phyloP scores from a whole-genome alignment of 2,329 filamentous ascomycete species.

The Ilyonectria sp. region DNA sequence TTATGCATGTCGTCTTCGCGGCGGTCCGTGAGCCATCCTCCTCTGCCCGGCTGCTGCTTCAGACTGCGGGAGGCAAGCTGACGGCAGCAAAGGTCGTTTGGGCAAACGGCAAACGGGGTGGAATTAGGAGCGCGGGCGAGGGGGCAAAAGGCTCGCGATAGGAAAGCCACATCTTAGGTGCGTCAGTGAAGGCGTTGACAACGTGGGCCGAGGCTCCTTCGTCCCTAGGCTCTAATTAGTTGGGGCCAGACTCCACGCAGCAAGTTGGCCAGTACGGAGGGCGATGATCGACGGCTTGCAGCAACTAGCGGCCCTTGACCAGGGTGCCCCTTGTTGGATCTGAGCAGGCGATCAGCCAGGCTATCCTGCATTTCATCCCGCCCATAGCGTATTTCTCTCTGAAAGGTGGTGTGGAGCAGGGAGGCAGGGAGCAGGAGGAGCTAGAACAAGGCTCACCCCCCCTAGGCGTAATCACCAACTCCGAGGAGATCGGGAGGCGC shows the following conservation, averaged over 20 bases:
- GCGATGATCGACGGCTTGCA: background rate
- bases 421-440: background rate
- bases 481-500: too few species aligned
- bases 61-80: constrained; percentile 14
- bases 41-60: constrained; percentile 7
- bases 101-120: constrained; percentile 23
- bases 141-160: constrained; percentile 4
- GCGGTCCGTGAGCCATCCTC: background rate
- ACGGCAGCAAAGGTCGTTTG: background rate
- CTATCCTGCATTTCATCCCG: background rate
- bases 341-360: background rate
- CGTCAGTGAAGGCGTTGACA: constrained; percentile 8
- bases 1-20: background rate
- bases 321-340: background rate
- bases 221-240: background rate
- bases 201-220: constrained; percentile 8
- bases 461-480: too few species aligned
- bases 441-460: background rate
- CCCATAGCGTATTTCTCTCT: too few species aligned
- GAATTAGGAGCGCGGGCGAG: constrained; percentile 28
- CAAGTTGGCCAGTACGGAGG: background rate
- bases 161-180: constrained; percentile 24
- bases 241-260: too few species aligned
- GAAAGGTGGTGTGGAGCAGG: background rate
- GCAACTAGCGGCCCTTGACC: background rate